phyloP scores from a whole-genome alignment of 2,329 filamentous ascomycete species.

The Lasiodiplodia citricola region DNA sequence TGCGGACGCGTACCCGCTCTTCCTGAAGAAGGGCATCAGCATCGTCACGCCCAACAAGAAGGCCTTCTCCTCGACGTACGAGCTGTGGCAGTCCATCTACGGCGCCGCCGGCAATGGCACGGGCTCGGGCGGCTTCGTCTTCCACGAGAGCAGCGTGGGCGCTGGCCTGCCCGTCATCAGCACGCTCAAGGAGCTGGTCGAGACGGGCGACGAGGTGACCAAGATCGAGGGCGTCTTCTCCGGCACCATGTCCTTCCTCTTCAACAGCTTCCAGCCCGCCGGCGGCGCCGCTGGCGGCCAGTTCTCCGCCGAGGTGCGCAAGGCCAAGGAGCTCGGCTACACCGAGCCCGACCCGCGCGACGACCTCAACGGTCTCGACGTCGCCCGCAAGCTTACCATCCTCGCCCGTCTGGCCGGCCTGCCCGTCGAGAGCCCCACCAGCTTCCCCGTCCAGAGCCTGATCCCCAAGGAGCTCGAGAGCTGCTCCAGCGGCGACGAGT shows the following conservation, averaged over 20 bases:
- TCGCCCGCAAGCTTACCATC: slow-evolving; percentile 96
- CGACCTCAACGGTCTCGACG: slow-evolving; percentile 85
- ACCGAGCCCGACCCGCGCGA: slow-evolving; percentile 87
- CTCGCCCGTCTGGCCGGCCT: slow-evolving; percentile 85
- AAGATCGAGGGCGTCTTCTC: slow-evolving; percentile 98
- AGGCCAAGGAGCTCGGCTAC: slow-evolving; percentile 92
- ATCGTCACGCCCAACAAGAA: slow-evolving; percentile 99
- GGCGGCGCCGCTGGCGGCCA: slow-evolving; percentile 71
- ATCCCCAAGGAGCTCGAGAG: slow-evolving; percentile 87
- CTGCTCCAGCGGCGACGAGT: slow-evolving; percentile 79
- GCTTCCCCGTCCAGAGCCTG: slow-evolving; percentile 91
- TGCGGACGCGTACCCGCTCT: slow-evolving; percentile 79
- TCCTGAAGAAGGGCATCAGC: slow-evolving; percentile 81
- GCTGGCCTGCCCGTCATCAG: slow-evolving; percentile 93
- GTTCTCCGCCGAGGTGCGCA: slow-evolving; percentile 90
- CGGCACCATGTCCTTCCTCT: slow-evolving; percentile 96
- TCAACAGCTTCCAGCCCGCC: slow-evolving; percentile 93
- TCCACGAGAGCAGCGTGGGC: slow-evolving; percentile 94
- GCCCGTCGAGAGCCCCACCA: slow-evolving; percentile 78
- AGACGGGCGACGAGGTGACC: slow-evolving; percentile 88
- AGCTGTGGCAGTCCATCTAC: slow-evolving; percentile 89
- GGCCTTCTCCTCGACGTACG: slow-evolving; percentile 82
- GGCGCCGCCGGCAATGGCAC: slow-evolving; percentile 68
- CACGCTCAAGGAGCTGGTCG: slow-evolving; percentile 90
- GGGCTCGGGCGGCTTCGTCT: slow-evolving; percentile 71